Percentiles rank a stretch among this genome's conserved stretches.
These are phyloP conservation scores for Shiraia bambusicola DNA, from an alignment of 2,329 filamentous ascomycete species.

Conservation along the genomic window DNA sequence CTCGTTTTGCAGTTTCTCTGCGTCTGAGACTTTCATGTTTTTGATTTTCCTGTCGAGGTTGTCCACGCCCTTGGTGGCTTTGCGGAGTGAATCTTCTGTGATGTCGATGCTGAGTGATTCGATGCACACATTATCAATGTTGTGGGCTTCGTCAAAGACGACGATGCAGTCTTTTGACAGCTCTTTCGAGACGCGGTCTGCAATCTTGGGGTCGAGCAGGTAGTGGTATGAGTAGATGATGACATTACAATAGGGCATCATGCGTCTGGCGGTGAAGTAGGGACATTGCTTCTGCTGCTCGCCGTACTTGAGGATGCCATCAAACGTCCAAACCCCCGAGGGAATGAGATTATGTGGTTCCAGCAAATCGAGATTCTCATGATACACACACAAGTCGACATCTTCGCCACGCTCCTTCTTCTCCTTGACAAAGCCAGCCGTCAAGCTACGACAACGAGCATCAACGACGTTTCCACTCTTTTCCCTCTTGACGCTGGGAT, in stretches of 20 bases:
- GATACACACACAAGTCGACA: conserved; percentile 92
- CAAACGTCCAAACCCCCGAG: conserved; percentile 92
- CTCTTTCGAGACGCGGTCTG: conserved; percentile 90
- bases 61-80: conserved; percentile 84
- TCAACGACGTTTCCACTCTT: conserved; percentile 95
- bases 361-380: conserved; percentile 94
- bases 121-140: conserved; percentile 99
- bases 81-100: conserved; percentile 89
- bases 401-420: conserved; percentile 95
- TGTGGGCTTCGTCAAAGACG: conserved; percentile 97
- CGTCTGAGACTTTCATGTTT: conserved; percentile 95
- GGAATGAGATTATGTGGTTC: conserved; percentile 95
- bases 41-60: conserved; percentile 89
- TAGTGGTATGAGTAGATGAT: conserved; percentile 99
- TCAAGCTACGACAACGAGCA: conserved; percentile 91
- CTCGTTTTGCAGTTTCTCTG: conserved; percentile 90
- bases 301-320: conserved; percentile 83
- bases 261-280: conserved; percentile 91
- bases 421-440: conserved; percentile 94
- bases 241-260: conserved; percentile 99
- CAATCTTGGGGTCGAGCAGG: conserved; percentile 95
- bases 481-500: conserved; percentile 92
- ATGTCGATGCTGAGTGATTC: conserved; percentile 96
- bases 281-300: conserved; percentile 96
- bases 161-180: conserved; percentile 98